A percentile compares a stretch with the other conserved stretches of the same genome.
These are phyloP conservation scores for Podila verticillata DNA, from an alignment of 192 early-diverging fungal species.

Conservation along the genomic window DNA sequence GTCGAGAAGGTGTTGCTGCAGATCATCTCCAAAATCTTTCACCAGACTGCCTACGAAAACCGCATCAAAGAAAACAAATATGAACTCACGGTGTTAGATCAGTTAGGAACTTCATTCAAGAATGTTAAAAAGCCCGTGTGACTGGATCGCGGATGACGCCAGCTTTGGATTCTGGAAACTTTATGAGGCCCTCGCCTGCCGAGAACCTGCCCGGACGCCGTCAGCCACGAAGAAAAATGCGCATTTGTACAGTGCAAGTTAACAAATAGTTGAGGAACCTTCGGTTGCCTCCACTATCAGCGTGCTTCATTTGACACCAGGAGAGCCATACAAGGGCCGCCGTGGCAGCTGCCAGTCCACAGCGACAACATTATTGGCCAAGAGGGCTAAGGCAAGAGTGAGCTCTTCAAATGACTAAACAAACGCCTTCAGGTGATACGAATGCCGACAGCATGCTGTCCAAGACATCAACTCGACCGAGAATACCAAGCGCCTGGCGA, in stretches of 20 bases:
- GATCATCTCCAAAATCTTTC: conserved; percentile 62
- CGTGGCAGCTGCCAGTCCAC: neutral
- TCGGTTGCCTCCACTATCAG: neutral
- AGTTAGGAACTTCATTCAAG: conserved; percentile 54
- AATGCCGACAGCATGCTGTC: neutral
- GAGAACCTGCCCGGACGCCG: neutral
- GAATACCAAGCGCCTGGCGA: conserved; percentile 54
- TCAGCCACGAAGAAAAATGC: neutral
- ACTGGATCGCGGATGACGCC: neutral
- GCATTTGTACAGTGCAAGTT: neutral
- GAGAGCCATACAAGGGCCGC: neutral
- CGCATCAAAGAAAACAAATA: conserved; percentile 59
- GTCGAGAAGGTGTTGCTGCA: conserved; percentile 65
- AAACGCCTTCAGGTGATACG: neutral
- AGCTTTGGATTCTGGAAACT: neutral
- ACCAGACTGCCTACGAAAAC: conserved; percentile 64
- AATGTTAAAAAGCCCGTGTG: neutral
- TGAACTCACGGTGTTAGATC: conserved; percentile 60
- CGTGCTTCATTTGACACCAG: neutral
- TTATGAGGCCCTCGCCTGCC: neutral
- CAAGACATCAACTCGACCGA: conserved; percentile 64
- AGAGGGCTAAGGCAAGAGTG: neutral
- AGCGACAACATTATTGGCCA: neutral
- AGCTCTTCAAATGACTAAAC: neutral
- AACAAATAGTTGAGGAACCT: neutral